Conservation (phyloP, 176 grass and related monocot genomes). For the Poa annua region DNA sequence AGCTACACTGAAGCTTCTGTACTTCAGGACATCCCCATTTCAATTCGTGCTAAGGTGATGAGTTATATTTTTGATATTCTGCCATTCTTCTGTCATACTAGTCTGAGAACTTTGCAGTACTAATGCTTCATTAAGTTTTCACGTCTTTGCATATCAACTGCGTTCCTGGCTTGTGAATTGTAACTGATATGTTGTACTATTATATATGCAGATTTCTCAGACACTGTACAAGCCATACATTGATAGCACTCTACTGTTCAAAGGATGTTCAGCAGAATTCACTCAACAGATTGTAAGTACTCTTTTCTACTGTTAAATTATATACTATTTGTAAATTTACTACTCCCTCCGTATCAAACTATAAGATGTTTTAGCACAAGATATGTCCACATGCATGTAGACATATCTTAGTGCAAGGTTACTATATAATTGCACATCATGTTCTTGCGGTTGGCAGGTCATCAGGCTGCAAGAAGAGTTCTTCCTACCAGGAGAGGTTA, state of each 20-base stretch:
- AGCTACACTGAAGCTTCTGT: conserved; percentile 89
- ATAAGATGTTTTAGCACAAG: too few species aligned
- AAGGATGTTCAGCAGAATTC: conserved; percentile 93
- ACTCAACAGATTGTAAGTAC: conserved; percentile 93
- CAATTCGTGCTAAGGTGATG: conserved; percentile 87
- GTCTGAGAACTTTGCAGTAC: conserved; percentile 14
- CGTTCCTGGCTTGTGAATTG: conserved; percentile 1
- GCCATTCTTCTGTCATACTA: background rate
- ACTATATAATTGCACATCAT: background rate
- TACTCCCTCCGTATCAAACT: background rate
- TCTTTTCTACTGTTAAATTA: background rate
- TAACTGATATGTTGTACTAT: background rate
- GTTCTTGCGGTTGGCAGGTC: conserved; percentile 53
- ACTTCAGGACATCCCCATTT: conserved; percentile 91
- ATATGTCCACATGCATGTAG: too few species aligned
- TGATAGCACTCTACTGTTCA: conserved; percentile 77
- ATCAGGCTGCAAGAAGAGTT: conserved; percentile 94
- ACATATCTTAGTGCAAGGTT: too few species aligned
- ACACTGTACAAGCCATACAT: conserved; percentile 79
- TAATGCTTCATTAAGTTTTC: background rate
- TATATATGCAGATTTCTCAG: conserved; percentile 79
- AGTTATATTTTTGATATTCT: background rate
- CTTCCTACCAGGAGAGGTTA: conserved; percentile 89
- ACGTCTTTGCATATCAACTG: background rate
- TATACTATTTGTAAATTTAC: background rate